Conservation (phyloP, 108 stramenopile species). For the Bacterosira constricta region DNA sequence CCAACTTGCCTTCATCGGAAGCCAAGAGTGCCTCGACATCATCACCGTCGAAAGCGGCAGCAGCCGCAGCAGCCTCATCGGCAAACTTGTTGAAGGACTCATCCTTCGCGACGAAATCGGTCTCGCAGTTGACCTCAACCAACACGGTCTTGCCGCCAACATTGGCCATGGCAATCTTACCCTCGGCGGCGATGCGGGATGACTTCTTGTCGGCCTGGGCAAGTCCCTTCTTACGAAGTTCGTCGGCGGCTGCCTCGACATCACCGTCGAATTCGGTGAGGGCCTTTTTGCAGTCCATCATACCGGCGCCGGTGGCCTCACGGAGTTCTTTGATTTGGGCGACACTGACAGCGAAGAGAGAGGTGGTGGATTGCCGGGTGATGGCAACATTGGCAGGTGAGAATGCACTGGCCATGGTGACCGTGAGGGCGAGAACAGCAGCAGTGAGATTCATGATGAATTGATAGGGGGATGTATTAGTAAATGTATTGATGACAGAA, state of each 20-base stretch:
- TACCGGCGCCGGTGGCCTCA: conserved; percentile 76
- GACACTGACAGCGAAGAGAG: conserved; percentile 39
- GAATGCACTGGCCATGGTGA: conserved; percentile 50
- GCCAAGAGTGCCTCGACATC: conserved; percentile 57
- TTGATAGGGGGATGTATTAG: background rate
- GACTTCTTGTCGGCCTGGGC: conserved; percentile 88
- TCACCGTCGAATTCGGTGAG: conserved; percentile 78
- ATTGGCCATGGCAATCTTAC: conserved; percentile 64
- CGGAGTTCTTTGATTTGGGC: conserved; percentile 78
- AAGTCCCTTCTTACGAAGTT: conserved; percentile 76
- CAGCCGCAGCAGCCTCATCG: conserved; percentile 62
- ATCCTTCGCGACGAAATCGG: conserved; percentile 85
- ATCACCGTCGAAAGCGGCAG: conserved; percentile 42
- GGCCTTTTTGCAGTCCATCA: conserved; percentile 92
- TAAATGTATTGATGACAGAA: background rate
- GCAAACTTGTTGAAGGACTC: conserved; percentile 68
- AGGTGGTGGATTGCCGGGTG: conserved; percentile 22
- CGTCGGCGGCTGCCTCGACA: conserved; percentile 72
- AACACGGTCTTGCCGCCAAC: conserved; percentile 69
- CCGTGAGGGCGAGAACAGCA: conserved; percentile 40
- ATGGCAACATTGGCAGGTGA: conserved; percentile 22
- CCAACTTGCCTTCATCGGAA: conserved; percentile 44
- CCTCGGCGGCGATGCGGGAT: conserved; percentile 76
- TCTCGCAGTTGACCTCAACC: conserved; percentile 90
- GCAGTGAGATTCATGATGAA: conserved; percentile 49